Evolutionary conservation across 1,284 basidiomycete species (phyloP).

Genomic region (Agroathelia rolfsii): DNA sequence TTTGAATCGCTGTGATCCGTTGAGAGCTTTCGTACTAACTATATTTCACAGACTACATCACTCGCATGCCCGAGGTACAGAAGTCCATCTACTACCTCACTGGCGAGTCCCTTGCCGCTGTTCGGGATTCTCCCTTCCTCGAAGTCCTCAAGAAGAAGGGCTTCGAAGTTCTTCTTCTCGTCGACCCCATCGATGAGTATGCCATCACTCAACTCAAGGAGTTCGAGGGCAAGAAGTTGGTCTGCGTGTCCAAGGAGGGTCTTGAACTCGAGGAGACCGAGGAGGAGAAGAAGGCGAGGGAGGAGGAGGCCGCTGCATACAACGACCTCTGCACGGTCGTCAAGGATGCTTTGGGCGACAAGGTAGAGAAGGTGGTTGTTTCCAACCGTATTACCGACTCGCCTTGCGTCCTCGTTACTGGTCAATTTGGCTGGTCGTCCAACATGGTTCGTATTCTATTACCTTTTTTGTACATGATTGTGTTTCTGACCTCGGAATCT

Average conservation of each 20-base stretch:
- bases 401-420: constrained; percentile 94
- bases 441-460: constrained; percentile 69
- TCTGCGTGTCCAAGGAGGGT: constrained; percentile 98
- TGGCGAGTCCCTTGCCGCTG: constrained; percentile 90
- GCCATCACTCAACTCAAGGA: constrained; percentile 98
- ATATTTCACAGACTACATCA: constrained; percentile 80
- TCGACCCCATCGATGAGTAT: constrained; percentile 98
- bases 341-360: constrained; percentile 98
- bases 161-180: constrained; percentile 96
- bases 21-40: constrained; percentile 7
- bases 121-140: constrained; percentile 96
- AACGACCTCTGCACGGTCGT: constrained; percentile 88
- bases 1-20: not conserved
- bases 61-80: constrained; percentile 98
- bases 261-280: constrained; percentile 99
- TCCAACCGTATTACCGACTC: constrained; percentile 98
- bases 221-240: constrained; percentile 96
- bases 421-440: constrained; percentile 98
- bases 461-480: not conserved
- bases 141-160: constrained; percentile 99
- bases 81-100: constrained; percentile 99
- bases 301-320: constrained; percentile 81
- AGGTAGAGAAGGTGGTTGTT: constrained; percentile 98
- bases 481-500: constrained; percentile 10
- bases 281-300: constrained; percentile 90